These are phyloP conservation scores for Phycomyces nitens DNA, from an alignment of 192 early-diverging fungal species.

Conservation along the genomic window DNA sequence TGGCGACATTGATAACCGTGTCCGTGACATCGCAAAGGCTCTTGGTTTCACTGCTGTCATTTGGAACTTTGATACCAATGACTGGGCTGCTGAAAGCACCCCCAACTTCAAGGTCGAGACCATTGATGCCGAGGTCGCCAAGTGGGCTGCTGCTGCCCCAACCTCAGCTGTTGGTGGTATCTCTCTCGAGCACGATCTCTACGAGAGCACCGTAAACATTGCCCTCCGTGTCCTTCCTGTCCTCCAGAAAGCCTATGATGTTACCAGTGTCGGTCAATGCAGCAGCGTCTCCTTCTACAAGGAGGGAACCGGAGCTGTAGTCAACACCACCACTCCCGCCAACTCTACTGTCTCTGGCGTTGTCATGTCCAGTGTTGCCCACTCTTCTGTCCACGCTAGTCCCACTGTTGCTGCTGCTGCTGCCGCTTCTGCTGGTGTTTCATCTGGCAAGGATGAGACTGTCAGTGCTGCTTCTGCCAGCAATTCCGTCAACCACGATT, in stretches of 20 bases:
- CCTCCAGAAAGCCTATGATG: slow-evolving; percentile 29
- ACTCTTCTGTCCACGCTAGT: neutral
- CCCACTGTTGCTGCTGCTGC: slow-evolving; percentile 3
- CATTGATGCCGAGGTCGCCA: slow-evolving; percentile 23
- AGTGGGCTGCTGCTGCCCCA: slow-evolving; percentile 34
- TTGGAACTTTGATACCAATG: slow-evolving; percentile 51
- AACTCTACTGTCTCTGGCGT: neutral
- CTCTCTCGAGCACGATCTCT: slow-evolving; percentile 53
- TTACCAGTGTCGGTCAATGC: slow-evolving; percentile 35
- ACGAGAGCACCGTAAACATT: slow-evolving; percentile 36
- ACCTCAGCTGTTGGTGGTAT: slow-evolving; percentile 39
- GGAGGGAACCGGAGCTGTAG: slow-evolving; percentile 24
- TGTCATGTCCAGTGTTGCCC: no score
- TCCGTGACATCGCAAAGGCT: slow-evolving; percentile 48
- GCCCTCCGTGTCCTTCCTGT: slow-evolving; percentile 38
- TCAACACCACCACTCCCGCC: neutral
- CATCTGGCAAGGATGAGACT: neutral
- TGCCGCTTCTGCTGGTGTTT: neutral
- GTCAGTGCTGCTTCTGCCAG: neutral
- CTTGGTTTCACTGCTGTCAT: slow-evolving; percentile 51
- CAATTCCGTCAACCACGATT: neutral
- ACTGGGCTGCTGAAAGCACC: slow-evolving; percentile 35
- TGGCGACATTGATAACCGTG: slow-evolving; percentile 66
- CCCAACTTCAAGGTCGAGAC: slow-evolving; percentile 1
- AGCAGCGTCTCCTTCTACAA: slow-evolving; percentile 37